Conservation (phyloP, 2,329 filamentous ascomycete species). For the Leptographium procerum region DNA sequence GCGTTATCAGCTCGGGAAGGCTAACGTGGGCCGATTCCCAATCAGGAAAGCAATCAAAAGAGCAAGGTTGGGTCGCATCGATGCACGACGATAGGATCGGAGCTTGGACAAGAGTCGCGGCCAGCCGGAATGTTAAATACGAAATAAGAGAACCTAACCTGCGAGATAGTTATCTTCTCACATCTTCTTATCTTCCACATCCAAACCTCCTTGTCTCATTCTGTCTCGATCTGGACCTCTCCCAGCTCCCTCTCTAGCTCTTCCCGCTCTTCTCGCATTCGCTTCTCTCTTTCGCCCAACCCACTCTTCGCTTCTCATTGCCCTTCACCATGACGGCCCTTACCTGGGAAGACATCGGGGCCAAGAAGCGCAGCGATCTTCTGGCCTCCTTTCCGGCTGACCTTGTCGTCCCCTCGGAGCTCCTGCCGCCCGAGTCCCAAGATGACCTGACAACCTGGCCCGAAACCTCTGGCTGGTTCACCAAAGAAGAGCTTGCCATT, state of each 20-base stretch:
- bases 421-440: conserved; percentile 41
- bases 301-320: not conserved
- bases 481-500: conserved; percentile 26
- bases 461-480: conserved; percentile 47
- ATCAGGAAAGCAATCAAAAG: conserved; percentile 9
- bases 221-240: not conserved
- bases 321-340: not conserved
- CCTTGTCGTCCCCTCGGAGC: conserved; percentile 41
- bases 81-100: not conserved
- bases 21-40: not conserved
- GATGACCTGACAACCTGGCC: conserved; percentile 47
- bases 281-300: not conserved
- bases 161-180: not conserved
- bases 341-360: conserved; percentile 30
- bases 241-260: too few relatives aligned
- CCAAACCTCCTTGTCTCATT: not conserved
- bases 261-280: not conserved
- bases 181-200: not conserved
- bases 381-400: conserved; percentile 41
- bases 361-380: conserved; percentile 31
- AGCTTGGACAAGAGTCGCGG: not conserved
- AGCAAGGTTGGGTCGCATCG: not conserved
- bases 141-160: not conserved
- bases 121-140: not conserved
- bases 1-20: not conserved